Base-by-base conservation (phyloP, 768 basidiomycete species). In the Auricularia heimuer region DNA sequence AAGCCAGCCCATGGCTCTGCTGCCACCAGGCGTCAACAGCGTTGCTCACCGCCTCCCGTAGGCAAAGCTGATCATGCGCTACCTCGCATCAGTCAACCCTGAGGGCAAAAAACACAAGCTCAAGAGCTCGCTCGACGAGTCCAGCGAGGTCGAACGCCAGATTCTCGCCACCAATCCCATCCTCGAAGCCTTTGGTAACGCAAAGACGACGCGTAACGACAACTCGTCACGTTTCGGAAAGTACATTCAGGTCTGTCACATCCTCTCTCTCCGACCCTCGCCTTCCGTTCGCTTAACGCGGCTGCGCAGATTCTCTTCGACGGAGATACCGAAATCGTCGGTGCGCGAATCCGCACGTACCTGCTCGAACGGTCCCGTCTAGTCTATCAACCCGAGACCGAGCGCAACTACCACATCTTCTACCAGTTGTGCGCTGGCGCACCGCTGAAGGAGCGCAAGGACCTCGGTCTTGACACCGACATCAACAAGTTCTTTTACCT, bases 141-240 rank as follows among this genome's bases (percentile, higher is more conserved):
- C 90, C 2, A 94, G 89, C 73, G 97, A 98, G 76, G 94, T 95
- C 68, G 97, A 99, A 74, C 86, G 88, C 61, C 97, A 98, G 76
- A 99, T 99, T 66, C 80, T 99, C 64, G 97, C 97, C 35, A 98
- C 96, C n/a, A 99, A 99, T 75, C 97, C 97, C 29, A 98, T 97
- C 71, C 87, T 99, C 68, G 97, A 99, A 77, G 92, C 97, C 0
- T 98, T 99, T 70, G 97, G 97, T 69, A 99, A 99, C 76, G 97
- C 97, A 29, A 99, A 99, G 78, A 99, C 97, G 37, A 98, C 97
- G 16, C 85, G 97, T 66, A 99, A 99, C 73, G 97, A 99, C 77
- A 99, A 99, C 75, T 97, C 94, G 7, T 99, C 97, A 24, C 87
- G 97, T 65, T 99, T 99, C 75, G 97, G 97, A 67, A 99, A 99